Evolutionary conservation across 495 filamentous ascomycete species (phyloP).

Genomic region (Aspergillus hancockii): DNA sequence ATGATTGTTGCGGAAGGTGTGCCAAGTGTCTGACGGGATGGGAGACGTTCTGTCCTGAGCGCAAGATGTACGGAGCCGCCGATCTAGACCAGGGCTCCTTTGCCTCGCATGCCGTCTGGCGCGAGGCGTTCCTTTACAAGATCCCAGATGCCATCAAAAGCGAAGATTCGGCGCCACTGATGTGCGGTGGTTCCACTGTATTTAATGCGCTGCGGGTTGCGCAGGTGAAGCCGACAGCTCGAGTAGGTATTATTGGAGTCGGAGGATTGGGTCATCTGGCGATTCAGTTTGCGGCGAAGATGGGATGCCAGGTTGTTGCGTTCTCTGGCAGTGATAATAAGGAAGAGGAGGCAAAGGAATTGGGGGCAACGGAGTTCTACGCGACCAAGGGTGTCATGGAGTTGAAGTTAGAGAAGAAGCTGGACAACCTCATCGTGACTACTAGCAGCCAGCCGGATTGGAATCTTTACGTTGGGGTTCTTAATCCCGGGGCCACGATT

Average conservation of each 20-base stretch:
- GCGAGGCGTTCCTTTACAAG: conserved; percentile 52
- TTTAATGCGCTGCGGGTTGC: conserved; percentile 48
- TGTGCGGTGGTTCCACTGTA: conserved; percentile 59
- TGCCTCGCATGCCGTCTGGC: conserved; percentile 54
- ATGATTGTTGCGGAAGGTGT: conserved; percentile 57
- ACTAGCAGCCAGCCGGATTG: conserved; percentile 47
- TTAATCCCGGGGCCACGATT: conserved; percentile 50
- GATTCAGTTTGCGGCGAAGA: conserved; percentile 62
- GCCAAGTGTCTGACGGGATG: conserved; percentile 52
- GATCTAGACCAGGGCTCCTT: conserved; percentile 60
- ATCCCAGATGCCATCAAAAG: conserved; percentile 53
- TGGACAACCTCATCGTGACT: conserved; percentile 53
- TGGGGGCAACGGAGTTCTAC: conserved; percentile 54
- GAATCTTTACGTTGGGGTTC: conserved; percentile 34
- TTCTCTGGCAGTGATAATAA: conserved; percentile 59
- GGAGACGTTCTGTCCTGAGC: conserved; percentile 54
- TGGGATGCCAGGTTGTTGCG: conserved; percentile 62
- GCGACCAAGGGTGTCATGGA: conserved; percentile 44
- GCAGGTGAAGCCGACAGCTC: conserved; percentile 45
- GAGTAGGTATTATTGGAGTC: conserved; percentile 63
- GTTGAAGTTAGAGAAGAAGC: conserved; percentile 30
- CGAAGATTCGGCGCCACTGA: conserved; percentile 52
- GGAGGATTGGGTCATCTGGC: conserved; percentile 66
- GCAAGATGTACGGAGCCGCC: conserved; percentile 48
- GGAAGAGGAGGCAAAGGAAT: conserved; percentile 53